Evolutionary conservation across 352 stramenopile genomes (phyloP).

Genomic region (Phytopythium kandeliae): DNA sequence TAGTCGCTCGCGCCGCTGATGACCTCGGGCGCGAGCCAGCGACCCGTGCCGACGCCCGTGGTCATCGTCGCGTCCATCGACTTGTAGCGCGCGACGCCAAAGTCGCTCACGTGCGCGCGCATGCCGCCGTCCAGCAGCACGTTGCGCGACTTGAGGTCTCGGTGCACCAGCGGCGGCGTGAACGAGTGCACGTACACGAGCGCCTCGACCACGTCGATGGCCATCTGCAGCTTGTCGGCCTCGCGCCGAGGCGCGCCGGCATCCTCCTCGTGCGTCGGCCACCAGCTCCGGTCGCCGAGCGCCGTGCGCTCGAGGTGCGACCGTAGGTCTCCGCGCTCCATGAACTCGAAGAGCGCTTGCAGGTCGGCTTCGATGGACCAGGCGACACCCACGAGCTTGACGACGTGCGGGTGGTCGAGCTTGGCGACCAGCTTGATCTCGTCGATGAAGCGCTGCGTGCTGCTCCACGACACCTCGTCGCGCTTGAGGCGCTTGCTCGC

Average conservation of each 20-base stretch:
- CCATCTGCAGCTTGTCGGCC: conserved; percentile 32
- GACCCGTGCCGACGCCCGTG: conserved; percentile 38
- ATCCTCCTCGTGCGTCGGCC: conserved; percentile 12
- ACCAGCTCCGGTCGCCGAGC: conserved; percentile 9
- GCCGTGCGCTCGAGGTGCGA: conserved; percentile 17
- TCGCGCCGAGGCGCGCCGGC: no score
- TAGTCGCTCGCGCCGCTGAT: conserved; percentile 62
- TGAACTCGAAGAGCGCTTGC: conserved; percentile 45
- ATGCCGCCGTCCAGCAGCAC: conserved; percentile 20
- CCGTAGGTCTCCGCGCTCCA: conserved; percentile 39
- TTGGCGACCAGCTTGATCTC: conserved; percentile 31
- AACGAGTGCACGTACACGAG: conserved; percentile 41
- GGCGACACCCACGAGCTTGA: conserved; percentile 35
- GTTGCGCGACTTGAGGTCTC: conserved; percentile 31
- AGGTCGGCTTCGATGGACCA: conserved; percentile 40
- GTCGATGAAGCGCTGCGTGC: conserved; percentile 23
- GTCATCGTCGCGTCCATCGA: conserved; percentile 31
- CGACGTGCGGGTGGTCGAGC: conserved; percentile 27
- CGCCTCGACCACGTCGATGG: conserved; percentile 27
- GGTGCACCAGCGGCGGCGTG: conserved; percentile 20
- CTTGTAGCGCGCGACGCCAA: conserved; percentile 16
- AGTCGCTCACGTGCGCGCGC: conserved; percentile 24
- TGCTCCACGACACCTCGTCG: conserved; percentile 1
- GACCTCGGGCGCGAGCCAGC: conserved; percentile 57
- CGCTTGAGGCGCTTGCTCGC: conserved; percentile 33